phyloP scores from a whole-genome alignment of 2,329 filamentous ascomycete species.

The Drechslera avenae region DNA sequence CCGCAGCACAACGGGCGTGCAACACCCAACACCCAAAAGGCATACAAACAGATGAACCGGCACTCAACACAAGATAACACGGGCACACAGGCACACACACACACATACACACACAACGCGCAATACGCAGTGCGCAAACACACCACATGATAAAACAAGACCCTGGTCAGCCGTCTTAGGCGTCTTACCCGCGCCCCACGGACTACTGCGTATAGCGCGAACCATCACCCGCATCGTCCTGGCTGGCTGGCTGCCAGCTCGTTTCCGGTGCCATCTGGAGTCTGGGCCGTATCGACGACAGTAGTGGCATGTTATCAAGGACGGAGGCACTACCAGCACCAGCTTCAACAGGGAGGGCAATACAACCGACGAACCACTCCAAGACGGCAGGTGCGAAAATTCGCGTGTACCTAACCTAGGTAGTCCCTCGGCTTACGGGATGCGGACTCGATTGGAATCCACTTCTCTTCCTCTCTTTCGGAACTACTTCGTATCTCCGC shows the following conservation, averaged over 20 bases:
- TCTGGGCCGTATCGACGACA: constrained; percentile 13
- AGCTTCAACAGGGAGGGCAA: constrained; percentile 16
- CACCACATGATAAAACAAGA: constrained; percentile 2
- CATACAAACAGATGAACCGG: neutral
- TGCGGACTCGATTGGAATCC: constrained; percentile 22
- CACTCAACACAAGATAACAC: neutral
- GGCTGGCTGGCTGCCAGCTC: constrained; percentile 25
- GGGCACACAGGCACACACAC: no score
- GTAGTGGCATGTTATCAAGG: constrained; percentile 27
- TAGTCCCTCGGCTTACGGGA: constrained; percentile 23
- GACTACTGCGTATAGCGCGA: constrained; percentile 38
- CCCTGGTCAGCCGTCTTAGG: constrained; percentile 16
- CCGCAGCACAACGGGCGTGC: no score
- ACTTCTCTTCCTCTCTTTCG: constrained; percentile 14
- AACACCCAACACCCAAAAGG: no score
- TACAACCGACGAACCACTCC: constrained; percentile 22
- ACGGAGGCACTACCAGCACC: constrained; percentile 19
- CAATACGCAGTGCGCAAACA: neutral
- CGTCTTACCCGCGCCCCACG: constrained; percentile 33
- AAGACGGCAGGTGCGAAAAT: constrained; percentile 37
- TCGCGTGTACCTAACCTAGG: constrained; percentile 16
- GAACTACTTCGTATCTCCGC: constrained; percentile 26
- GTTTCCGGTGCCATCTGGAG: constrained; percentile 17
- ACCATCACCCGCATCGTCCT: constrained; percentile 35
- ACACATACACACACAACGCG: no score